These are phyloP conservation scores for Melianthus villosus DNA, from an alignment of 441 rosid species.

Conservation along the genomic window DNA sequence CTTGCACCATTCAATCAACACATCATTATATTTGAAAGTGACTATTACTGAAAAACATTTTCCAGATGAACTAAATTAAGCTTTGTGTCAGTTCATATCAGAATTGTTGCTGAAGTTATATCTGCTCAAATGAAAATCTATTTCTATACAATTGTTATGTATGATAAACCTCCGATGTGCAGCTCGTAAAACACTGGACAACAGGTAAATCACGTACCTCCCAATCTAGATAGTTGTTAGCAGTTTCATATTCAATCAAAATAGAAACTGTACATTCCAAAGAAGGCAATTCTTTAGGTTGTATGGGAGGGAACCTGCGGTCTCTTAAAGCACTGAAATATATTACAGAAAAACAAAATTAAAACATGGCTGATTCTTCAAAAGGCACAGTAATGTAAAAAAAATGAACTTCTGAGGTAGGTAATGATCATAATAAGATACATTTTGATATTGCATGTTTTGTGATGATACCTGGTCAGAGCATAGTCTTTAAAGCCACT, in stretches of 20 bases:
- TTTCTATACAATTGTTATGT: no score
- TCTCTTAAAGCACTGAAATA: slow-evolving; percentile 97
- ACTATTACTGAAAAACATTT: no score
- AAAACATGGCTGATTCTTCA: no score
- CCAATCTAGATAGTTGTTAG: slow-evolving; percentile 79
- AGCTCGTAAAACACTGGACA: no score
- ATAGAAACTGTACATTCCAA: slow-evolving; percentile 89
- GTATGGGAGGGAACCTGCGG: slow-evolving; percentile 88
- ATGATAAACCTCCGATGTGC: no score
- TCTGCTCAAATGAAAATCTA: no score
- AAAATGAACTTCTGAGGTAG: neutral
- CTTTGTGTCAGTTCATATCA: no score
- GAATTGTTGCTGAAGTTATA: no score
- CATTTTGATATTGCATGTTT: neutral
- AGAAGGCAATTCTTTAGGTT: slow-evolving; percentile 68
- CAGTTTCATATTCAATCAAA: slow-evolving; percentile 62
- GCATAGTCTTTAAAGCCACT: slow-evolving; percentile 89
- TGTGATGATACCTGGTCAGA: slow-evolving; percentile 52
- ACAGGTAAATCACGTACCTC: slow-evolving; percentile 62
- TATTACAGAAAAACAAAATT: no score
- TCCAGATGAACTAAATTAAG: no score
- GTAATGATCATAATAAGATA: neutral
- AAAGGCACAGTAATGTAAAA: slow-evolving; percentile 20
- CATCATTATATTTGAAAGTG: no score
- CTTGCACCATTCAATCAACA: no score